Evolutionary conservation across 148 eudicot species (phyloP).

Genomic region (Vaccinium corymbosum): DNA sequence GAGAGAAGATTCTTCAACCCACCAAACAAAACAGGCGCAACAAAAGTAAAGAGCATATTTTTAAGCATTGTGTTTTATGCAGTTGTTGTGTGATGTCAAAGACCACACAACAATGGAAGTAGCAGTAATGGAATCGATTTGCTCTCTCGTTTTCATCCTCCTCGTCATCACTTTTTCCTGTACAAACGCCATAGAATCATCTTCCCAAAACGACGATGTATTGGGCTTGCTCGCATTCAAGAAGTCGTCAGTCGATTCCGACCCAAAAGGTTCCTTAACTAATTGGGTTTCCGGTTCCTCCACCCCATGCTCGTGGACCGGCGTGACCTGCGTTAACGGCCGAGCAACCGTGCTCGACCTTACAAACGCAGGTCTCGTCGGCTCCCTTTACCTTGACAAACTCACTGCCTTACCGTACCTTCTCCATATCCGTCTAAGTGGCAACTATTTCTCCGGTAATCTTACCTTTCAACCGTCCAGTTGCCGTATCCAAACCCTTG

Average conservation of each 20-base stretch:
- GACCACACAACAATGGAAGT: neutral
- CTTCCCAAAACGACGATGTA: constrained; percentile 20
- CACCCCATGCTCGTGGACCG: constrained; percentile 39
- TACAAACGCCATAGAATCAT: constrained; percentile 15
- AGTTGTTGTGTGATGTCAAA: constrained; percentile 1
- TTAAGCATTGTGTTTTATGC: neutral
- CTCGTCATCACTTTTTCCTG: constrained; percentile 7
- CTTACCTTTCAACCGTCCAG: constrained; percentile 19
- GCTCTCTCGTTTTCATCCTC: constrained; percentile 1
- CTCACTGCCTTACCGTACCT: constrained; percentile 31
- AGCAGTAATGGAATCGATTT: constrained; percentile 9
- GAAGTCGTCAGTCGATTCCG: constrained; percentile 31
- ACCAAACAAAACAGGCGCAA: constrained; percentile 1
- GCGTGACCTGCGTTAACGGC: constrained; percentile 32
- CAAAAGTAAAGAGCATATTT: neutral
- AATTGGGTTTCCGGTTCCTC: constrained; percentile 31
- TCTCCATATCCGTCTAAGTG: constrained; percentile 22
- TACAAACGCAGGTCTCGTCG: constrained; percentile 29
- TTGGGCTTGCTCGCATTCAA: constrained; percentile 33
- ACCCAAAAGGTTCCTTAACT: constrained; percentile 29
- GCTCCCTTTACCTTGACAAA: constrained; percentile 31
- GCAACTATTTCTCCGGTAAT: constrained; percentile 39
- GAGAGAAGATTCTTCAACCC: constrained; percentile 10
- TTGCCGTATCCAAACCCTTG: constrained; percentile 35
- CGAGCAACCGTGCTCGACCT: constrained; percentile 28